Evolutionary conservation across 805 yeast species (phyloP), one percentile per base, ranked within the genome.

Genomic region (Geotrichum ghanense): DNA sequence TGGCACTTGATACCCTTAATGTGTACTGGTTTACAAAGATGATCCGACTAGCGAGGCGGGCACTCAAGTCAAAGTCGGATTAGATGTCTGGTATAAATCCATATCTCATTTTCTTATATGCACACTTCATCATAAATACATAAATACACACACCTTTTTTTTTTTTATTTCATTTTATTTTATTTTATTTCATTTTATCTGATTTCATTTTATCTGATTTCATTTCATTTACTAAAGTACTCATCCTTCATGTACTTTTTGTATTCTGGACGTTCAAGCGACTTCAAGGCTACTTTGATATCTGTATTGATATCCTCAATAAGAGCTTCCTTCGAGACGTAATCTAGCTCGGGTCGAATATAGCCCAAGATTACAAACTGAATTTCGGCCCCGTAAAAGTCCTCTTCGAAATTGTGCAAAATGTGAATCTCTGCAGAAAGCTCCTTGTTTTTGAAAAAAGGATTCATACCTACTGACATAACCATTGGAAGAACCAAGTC

Each of bases 391-490:
- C 98, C 98, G 57, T 92, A 92, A 61, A 92, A 92, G 51, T 75
- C 71, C 9, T 67, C 57, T 0, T 59, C 52, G 57, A 88, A 92
- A 40, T 79, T 66, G 65, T 87, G 94, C 46, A 92, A 71, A 3
- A 92, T 74, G 63, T 92, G 96, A 20, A 92, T 69, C 57, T 92
- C 95, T 2, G 92, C 94, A 0, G 95, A 80, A 64, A 85, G 86
- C 55, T 75, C 74, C 44, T 76, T 71, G 63, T 92, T 89, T 22
- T 79, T 75, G 66, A 78, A 92, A 61, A 81, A 90, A 34, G 98
- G 97, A 60, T 92, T 92, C 84, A 88, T 86, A 1, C 99, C 99
- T 17, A 92, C 73, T 6, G 95, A 85, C 85, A 90, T 82, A 6
- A 92, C 98, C 81, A 88, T 87, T 0, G 97, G 97, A 22, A 78